A percentile compares a stretch with the other conserved stretches of the same genome.
Evolutionary conservation across 129 eudicot genomes (phyloP).

Genomic region (Flaveria brownii): DNA sequence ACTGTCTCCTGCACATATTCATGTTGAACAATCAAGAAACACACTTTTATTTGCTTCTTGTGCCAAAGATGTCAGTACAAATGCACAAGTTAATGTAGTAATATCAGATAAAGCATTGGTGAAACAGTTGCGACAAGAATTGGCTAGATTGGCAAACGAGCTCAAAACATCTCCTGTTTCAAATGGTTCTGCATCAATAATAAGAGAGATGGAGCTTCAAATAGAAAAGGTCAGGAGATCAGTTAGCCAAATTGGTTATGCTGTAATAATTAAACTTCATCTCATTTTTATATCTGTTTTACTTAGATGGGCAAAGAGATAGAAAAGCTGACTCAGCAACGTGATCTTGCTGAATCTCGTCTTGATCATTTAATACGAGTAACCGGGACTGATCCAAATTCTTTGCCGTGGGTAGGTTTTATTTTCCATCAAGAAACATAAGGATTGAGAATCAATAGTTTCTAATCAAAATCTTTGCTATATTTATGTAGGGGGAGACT

Average conservation of each 20-base stretch:
- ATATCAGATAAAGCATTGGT: conserved; percentile 84
- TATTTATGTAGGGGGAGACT: conserved; percentile 38
- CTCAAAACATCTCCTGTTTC: conserved; percentile 42
- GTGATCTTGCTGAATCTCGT: conserved; percentile 72
- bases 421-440: neutral
- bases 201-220: conserved; percentile 61
- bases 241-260: conserved; percentile 12
- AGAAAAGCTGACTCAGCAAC: conserved; percentile 63
- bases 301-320: conserved; percentile 74
- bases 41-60: conserved; percentile 82
- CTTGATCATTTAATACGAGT: conserved; percentile 50
- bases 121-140: conserved; percentile 70
- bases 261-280: neutral
- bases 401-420: conserved; percentile 48
- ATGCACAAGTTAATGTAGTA: conserved; percentile 82
- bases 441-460: neutral
- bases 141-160: conserved; percentile 62
- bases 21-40: conserved; percentile 88
- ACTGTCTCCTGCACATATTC: conserved; percentile 83
- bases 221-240: conserved; percentile 54
- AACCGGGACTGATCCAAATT: conserved; percentile 36
- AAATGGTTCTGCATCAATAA: conserved; percentile 36
- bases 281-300: conserved; percentile 1
- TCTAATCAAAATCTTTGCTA: conserved; percentile 17
- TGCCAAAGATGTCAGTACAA: conserved; percentile 79